These are phyloP conservation scores for Lachancea nothofagi DNA, from an alignment of 805 yeast species.

Conservation along the genomic window DNA sequence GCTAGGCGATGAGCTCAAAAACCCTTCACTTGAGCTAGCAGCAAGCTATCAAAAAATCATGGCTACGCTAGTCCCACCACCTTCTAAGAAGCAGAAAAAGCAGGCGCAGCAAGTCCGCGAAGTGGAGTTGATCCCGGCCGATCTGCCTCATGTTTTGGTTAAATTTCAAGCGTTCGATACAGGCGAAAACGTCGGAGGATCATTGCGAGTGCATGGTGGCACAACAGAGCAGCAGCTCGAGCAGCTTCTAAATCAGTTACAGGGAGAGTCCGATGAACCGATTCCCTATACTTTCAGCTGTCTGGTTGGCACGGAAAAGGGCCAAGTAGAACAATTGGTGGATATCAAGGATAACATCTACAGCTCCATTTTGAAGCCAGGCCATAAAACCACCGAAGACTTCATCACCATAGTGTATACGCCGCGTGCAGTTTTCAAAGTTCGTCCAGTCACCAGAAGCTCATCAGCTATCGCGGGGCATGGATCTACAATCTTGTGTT, in stretches of 20 bases:
- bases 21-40: neutral
- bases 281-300: slow-evolving; percentile 85
- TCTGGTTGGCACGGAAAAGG: slow-evolving; percentile 39
- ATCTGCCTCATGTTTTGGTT: slow-evolving; percentile 80
- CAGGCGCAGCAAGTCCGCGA: slow-evolving; percentile 79
- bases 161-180: slow-evolving; percentile 91
- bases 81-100: slow-evolving; percentile 78
- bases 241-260: slow-evolving; percentile 74
- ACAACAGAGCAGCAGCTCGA: slow-evolving; percentile 83
- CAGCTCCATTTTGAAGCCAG: slow-evolving; percentile 77
- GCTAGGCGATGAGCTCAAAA: slow-evolving; percentile 11
- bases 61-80: slow-evolving; percentile 95
- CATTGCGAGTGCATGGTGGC: slow-evolving; percentile 86
- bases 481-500: slow-evolving; percentile 86
- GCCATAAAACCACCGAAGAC: slow-evolving; percentile 86
- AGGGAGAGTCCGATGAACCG: slow-evolving; percentile 69
- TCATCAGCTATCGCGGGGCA: slow-evolving; percentile 94
- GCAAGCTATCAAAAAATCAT: slow-evolving; percentile 34
- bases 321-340: slow-evolving; percentile 38
- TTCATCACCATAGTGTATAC: slow-evolving; percentile 84
- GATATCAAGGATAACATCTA: slow-evolving; percentile 79
- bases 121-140: slow-evolving; percentile 64
- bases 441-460: slow-evolving; percentile 82
- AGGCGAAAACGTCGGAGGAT: slow-evolving; percentile 79
- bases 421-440: slow-evolving; percentile 93